A percentile compares a stretch with the other conserved stretches of the same genome.
phyloP scores from a whole-genome alignment of 1,284 basidiomycete genomes.

The Vanrija sp. region DNA sequence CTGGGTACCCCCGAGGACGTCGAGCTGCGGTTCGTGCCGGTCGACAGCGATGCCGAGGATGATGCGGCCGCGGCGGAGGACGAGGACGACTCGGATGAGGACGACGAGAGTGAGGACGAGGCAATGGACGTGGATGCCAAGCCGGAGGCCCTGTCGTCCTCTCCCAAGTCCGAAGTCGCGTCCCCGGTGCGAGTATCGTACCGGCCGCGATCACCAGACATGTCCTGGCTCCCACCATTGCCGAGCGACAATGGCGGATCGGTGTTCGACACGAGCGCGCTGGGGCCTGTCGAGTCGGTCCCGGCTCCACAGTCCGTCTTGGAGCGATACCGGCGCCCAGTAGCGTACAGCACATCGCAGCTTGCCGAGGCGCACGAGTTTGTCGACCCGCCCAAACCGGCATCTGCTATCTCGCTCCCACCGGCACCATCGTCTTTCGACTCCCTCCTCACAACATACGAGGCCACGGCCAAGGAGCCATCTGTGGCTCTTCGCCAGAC shows the following conservation, averaged over 20 bases:
- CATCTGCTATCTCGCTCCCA: constrained; percentile 3
- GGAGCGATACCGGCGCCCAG: constrained; percentile 34
- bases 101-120: constrained; percentile 12
- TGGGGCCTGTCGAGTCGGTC: not conserved
- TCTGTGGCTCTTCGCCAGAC: constrained; percentile 32
- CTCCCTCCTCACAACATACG: constrained; percentile 29
- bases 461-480: constrained; percentile 26
- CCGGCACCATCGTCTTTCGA: constrained; percentile 31
- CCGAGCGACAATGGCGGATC: constrained; percentile 17
- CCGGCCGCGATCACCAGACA: constrained; percentile 14
- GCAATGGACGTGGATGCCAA: constrained; percentile 15
- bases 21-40: constrained; percentile 24
- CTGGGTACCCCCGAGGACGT: constrained; percentile 21
- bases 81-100: constrained; percentile 5
- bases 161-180: not conserved
- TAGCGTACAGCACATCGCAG: constrained; percentile 32
- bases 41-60: constrained; percentile 18
- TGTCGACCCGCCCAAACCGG: constrained; percentile 22
- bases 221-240: constrained; percentile 38
- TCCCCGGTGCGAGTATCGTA: not conserved
- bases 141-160: not conserved
- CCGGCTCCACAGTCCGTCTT: constrained; percentile 26
- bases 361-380: constrained; percentile 26
- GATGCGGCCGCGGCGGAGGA: constrained; percentile 1
- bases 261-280: not conserved